Conservation (phyloP, 192 early-diverging fungal species). For the Dispira simplex region DNA sequence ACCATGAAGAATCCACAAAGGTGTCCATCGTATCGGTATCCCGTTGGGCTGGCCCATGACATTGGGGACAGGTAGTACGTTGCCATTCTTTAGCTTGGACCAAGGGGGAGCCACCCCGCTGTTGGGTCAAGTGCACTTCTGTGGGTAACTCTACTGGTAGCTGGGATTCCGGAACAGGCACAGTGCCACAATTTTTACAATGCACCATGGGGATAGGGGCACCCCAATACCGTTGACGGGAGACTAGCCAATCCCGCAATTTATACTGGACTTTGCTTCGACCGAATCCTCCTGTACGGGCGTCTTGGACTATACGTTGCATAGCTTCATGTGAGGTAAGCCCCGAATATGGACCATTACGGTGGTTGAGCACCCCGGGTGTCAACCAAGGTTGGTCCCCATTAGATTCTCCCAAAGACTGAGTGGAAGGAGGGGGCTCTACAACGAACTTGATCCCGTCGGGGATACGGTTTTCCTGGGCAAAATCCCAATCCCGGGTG, state of each 20-base stretch:
- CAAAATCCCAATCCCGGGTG: slow-evolving; percentile 54
- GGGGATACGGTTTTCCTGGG: slow-evolving; percentile 29
- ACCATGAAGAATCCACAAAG: slow-evolving; percentile 97
- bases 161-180: slow-evolving; percentile 69
- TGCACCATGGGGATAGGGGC: slow-evolving; percentile 93
- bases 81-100: slow-evolving; percentile 45
- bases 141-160: slow-evolving; percentile 62
- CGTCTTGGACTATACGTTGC: slow-evolving; percentile 32
- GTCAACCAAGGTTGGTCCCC: slow-evolving; percentile 19
- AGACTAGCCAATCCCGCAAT: slow-evolving; percentile 90
- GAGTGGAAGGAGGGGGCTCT: not conserved
- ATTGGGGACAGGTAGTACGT: slow-evolving; percentile 61
- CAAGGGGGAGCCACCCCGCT: slow-evolving; percentile 51
- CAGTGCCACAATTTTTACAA: slow-evolving; percentile 58
- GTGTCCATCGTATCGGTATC: slow-evolving; percentile 97
- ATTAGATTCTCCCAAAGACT: not conserved
- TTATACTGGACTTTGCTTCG: slow-evolving; percentile 43
- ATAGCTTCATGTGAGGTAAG: slow-evolving; percentile 39
- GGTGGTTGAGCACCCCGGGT: slow-evolving; percentile 35
- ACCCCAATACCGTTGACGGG: slow-evolving; percentile 93
- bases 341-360: slow-evolving; percentile 41
- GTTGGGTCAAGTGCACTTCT: not conserved
- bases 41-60: slow-evolving; percentile 47
- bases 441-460: slow-evolving; percentile 22
- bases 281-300: slow-evolving; percentile 28